Conservation (phyloP, 2,329 filamentous ascomycete species). For the Lachnellula arida region DNA sequence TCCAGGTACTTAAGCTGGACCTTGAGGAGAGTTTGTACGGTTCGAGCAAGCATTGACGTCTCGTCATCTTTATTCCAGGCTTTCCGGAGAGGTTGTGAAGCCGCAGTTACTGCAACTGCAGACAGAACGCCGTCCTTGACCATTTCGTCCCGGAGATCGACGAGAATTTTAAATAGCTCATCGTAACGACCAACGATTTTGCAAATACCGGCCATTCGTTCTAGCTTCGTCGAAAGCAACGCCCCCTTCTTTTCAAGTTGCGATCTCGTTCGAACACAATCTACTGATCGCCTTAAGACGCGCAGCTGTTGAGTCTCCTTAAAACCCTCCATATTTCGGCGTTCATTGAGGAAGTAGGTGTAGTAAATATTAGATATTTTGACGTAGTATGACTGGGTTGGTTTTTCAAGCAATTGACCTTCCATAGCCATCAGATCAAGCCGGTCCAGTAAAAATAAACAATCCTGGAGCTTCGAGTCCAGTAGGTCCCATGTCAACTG, state of each 20-base stretch:
- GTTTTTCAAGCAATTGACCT: conserved; percentile 22
- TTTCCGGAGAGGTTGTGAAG: conserved; percentile 43
- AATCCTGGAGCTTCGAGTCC: conserved; percentile 55
- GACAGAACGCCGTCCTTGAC: conserved; percentile 53
- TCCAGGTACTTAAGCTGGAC: conserved; percentile 55
- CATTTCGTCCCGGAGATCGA: conserved; percentile 57
- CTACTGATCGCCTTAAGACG: conserved; percentile 59
- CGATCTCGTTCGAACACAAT: conserved; percentile 52
- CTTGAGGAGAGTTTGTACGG: conserved; percentile 55
- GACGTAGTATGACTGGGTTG: conserved; percentile 47
- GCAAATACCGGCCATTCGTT: conserved; percentile 60
- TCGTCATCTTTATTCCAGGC: conserved; percentile 52
- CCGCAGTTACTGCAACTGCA: conserved; percentile 47
- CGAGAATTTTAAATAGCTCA: conserved; percentile 54
- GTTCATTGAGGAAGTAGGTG: conserved; percentile 50
- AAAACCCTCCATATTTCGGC: conserved; percentile 39
- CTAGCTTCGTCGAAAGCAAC: conserved; percentile 59
- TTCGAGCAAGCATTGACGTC: conserved; percentile 50
- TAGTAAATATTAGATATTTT: conserved; percentile 72
- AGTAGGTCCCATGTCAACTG: conserved; percentile 49
- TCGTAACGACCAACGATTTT: conserved; percentile 47
- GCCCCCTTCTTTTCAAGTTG: conserved; percentile 53
- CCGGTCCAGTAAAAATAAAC: conserved; percentile 48
- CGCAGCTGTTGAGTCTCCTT: conserved; percentile 45
- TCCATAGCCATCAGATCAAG: conserved; percentile 34